Evolutionary conservation across 2,329 filamentous ascomycete species (phyloP).

Genomic region (Mycosphaerelloides madeirae): DNA sequence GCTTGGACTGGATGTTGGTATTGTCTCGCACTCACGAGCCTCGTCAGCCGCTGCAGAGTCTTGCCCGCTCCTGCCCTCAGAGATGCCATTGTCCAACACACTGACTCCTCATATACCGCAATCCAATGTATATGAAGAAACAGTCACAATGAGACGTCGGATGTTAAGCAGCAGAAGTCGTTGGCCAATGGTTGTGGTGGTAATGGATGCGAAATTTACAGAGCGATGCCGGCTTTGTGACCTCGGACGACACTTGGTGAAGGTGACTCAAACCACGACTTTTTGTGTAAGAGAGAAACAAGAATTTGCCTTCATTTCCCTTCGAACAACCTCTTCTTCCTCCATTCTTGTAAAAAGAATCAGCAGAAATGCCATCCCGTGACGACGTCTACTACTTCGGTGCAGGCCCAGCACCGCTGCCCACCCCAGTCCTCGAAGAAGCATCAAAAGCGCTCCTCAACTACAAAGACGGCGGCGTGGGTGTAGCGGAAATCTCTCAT

Average conservation of each 20-base stretch:
- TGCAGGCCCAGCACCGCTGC: conserved; percentile 81
- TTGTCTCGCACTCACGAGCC: conserved; percentile 14
- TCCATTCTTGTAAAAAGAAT: too few species aligned
- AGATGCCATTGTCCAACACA: conserved; percentile 12
- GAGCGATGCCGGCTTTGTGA: background rate
- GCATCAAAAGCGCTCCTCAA: conserved; percentile 75
- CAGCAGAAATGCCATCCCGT: conserved; percentile 68
- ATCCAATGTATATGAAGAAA: background rate
- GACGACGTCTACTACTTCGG: conserved; percentile 81
- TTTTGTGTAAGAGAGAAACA: too few species aligned
- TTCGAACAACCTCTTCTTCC: too few species aligned
- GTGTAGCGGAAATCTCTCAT: conserved; percentile 86
- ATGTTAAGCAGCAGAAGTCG: background rate
- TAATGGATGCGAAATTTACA: background rate
- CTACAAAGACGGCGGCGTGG: conserved; percentile 74
- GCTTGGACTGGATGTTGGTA: background rate
- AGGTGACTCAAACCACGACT: too few species aligned
- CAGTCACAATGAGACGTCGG: too few species aligned
- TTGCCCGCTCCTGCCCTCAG: conserved; percentile 17
- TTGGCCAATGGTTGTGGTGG: background rate
- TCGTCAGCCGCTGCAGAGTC: conserved; percentile 18
- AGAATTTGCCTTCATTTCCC: too few species aligned
- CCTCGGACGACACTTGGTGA: too few species aligned
- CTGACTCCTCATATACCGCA: background rate
- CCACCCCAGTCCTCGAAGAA: conserved; percentile 71